These are phyloP conservation scores for Metschnikowia drakensbergensis DNA, from an alignment of 805 yeast genomes.

Conservation along the genomic window DNA sequence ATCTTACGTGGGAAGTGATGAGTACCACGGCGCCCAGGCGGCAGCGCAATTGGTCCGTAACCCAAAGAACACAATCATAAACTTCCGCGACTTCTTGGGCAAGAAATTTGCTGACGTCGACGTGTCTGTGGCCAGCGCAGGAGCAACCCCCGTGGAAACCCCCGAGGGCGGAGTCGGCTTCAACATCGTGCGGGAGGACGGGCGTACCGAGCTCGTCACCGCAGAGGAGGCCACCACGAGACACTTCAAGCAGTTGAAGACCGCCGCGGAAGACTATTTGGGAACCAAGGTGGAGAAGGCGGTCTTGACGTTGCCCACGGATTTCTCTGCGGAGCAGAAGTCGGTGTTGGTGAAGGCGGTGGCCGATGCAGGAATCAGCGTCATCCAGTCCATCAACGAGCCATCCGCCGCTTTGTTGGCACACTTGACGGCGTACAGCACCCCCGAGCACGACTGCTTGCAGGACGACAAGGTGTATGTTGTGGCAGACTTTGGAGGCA, in stretches of 20 bases:
- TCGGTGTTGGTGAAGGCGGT: conserved; percentile 58
- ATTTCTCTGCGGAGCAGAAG: conserved; percentile 73
- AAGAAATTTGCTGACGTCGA: conserved; percentile 66
- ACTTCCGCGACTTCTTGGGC: conserved; percentile 93
- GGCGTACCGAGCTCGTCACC: conserved; percentile 50
- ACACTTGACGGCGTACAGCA: conserved; percentile 48
- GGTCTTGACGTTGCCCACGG: conserved; percentile 88
- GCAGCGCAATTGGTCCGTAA: conserved; percentile 87
- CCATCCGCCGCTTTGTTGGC: conserved; percentile 90
- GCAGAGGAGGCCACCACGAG: conserved; percentile 79
- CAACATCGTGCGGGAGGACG: conserved; percentile 50
- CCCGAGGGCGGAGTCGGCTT: conserved; percentile 66
- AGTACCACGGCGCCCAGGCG: conserved; percentile 97
- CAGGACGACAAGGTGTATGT: conserved; percentile 71
- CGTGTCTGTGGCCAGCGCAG: conserved; percentile 52
- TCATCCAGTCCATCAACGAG: conserved; percentile 85
- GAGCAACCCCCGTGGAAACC: conserved; percentile 58
- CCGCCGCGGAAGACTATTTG: conserved; percentile 88
- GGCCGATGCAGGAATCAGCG: conserved; percentile 67
- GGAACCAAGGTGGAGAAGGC: conserved; percentile 79
- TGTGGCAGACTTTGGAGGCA: conserved; percentile 96
- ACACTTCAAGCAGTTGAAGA: conserved; percentile 75
- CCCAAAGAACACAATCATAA: conserved; percentile 77
- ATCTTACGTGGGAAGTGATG: conserved; percentile 90
- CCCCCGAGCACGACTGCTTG: conserved; percentile 38